Evolutionary conservation across 2,329 filamentous ascomycete species (phyloP), one percentile per base, ranked within the genome.

Genomic region (Fusarium tupiense): DNA sequence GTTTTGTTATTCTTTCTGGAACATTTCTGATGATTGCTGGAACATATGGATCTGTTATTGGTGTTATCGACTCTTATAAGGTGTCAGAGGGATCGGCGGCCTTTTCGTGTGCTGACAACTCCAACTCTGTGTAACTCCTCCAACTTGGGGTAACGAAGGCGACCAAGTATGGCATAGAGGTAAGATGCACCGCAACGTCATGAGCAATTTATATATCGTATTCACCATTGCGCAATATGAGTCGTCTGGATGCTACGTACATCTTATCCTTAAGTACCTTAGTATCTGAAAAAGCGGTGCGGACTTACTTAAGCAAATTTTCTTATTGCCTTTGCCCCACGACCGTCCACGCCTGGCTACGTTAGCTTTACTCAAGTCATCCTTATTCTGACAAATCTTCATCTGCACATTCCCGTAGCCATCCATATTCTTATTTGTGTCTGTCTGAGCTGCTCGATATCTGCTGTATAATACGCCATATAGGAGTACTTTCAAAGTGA

Each of bases 51-150:
- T 84, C 84, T 5, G 75, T 87, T 26, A 78, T 84, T 22, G 77
- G 76, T 12, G 75, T 77, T 29, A 80, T 78, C 2, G 79, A 82
- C 10, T 78, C 78, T 5, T 85, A 86, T 61, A 77, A 79, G 47
- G 64, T 59, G 31, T 76, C 77, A 8, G 82, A 80, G 2, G 84
- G 83, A 2, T 83, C 83, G 8, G 71, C 76, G 2, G 83, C 83
- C 0, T 86, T 83, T 79, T 83, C 84, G 4, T 86, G 84, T 64
- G 82, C 81, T 1, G 84, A 86, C 52, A 86, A 86, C 74, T 86
- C 84, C 11, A 79, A 80, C 62, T 81, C 80, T 26, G 33, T 35
- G 33, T 35, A 35, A 35, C 33, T 35, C 33, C 33, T 35, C 33
- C 41, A 24, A 44, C 41, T 24, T 19, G n/a, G 41, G n/a, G 41